phyloP scores from a whole-genome alignment of 225 moss, liverwort and hornwort species.

The Rhytidiadelphus loreus region DNA sequence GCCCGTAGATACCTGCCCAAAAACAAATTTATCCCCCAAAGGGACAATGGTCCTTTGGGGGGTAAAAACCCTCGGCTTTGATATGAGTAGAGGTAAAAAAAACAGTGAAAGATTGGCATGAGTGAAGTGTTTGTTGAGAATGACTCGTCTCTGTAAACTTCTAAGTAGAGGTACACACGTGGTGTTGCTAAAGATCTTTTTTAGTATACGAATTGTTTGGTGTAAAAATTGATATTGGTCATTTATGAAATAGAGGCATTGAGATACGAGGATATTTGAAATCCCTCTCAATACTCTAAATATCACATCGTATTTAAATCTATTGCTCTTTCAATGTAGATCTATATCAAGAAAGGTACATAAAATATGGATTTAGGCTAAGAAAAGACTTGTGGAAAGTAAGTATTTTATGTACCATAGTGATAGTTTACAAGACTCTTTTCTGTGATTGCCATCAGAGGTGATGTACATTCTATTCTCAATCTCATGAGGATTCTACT shows the following conservation, averaged over 20 bases:
- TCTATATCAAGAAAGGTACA: not conserved
- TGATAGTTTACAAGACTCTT: not conserved
- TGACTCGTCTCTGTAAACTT: no score
- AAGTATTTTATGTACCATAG: not conserved
- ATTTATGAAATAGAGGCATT: no score
- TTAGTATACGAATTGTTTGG: not conserved
- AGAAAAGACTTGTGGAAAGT: not conserved
- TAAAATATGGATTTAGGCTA: not conserved
- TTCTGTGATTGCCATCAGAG: fast-evolving
- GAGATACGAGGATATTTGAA: not conserved
- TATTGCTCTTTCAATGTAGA: not conserved
- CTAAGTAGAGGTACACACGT: not conserved
- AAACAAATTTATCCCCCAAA: no score
- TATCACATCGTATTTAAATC: not conserved
- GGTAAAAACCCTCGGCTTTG: no score
- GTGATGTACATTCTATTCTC: not conserved
- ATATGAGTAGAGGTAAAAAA: no score
- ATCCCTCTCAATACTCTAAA: not conserved
- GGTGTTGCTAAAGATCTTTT: not conserved
- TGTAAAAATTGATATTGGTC: not conserved
- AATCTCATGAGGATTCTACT: not conserved
- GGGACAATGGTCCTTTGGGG: no score
- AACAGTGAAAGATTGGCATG: no score
- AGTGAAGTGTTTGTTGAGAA: no score
- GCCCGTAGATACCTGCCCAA: no score